These are phyloP conservation scores for Piper longum DNA, from an alignment of 164 flowering plant species.

Conservation along the genomic window DNA sequence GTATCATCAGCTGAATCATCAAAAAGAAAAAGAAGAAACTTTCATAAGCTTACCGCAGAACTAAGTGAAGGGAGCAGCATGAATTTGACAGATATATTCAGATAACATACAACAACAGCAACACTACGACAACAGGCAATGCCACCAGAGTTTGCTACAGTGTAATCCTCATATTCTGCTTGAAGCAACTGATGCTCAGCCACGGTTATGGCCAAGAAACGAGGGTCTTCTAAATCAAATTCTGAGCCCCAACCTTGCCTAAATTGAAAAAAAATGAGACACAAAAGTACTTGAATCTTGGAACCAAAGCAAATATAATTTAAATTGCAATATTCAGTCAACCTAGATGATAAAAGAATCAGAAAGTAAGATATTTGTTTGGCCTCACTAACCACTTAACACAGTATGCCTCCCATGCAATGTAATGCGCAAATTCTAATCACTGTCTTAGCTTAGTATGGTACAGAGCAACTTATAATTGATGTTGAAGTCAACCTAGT, in stretches of 20 bases:
- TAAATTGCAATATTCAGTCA: neutral
- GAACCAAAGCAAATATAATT: neutral
- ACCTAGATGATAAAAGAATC: neutral
- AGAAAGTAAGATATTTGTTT: neutral
- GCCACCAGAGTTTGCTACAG: constrained; percentile 32
- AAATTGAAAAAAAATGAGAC: neutral
- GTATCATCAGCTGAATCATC: constrained; percentile 35
- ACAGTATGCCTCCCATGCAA: no score
- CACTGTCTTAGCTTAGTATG: no score
- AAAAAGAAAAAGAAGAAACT: neutral
- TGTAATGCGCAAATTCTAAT: no score
- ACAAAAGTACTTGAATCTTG: neutral
- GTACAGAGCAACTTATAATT: no score
- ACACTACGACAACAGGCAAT: constrained; percentile 42
- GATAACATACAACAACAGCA: constrained; percentile 32
- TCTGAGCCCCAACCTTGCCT: constrained; percentile 49
- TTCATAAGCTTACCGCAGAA: constrained; percentile 4
- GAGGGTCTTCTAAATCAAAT: constrained; percentile 43
- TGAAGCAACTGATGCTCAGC: constrained; percentile 42
- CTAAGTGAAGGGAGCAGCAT: neutral
- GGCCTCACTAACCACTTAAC: neutral
- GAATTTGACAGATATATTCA: neutral
- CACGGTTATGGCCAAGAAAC: constrained; percentile 34
- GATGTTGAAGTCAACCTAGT: no score
- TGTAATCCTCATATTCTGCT: constrained; percentile 52